Conservation (phyloP, 2,329 filamentous ascomycete species). For the Daldinia sp. region DNA sequence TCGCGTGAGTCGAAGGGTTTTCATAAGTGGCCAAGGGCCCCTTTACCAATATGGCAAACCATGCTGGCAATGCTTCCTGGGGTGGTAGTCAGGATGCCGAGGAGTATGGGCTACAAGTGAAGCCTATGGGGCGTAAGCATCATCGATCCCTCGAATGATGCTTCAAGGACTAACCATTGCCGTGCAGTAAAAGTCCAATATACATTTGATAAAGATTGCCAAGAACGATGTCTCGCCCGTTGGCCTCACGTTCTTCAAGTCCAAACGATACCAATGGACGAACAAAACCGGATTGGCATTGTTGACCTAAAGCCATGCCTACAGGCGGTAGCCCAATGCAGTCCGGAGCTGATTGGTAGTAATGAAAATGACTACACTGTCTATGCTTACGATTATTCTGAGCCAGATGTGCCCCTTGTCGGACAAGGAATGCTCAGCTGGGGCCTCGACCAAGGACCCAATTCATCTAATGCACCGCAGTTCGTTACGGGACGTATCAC, state of each 20-base stretch:
- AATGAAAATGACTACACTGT: slow-evolving; percentile 89
- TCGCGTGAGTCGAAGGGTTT: slow-evolving; percentile 6
- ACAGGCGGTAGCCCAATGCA: slow-evolving; percentile 80
- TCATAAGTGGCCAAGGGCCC: slow-evolving; percentile 13
- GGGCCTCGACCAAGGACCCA: slow-evolving; percentile 67
- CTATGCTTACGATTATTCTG: slow-evolving; percentile 96
- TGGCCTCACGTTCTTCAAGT: slow-evolving; percentile 83
- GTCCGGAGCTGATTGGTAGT: slow-evolving; percentile 84
- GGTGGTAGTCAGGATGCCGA: slow-evolving; percentile 49
- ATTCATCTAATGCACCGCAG: slow-evolving; percentile 58
- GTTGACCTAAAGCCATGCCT: slow-evolving; percentile 90
- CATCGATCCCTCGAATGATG: slow-evolving; percentile 14
- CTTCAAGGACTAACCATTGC: slow-evolving; percentile 42
- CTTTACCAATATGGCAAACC: slow-evolving; percentile 45
- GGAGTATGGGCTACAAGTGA: slow-evolving; percentile 67
- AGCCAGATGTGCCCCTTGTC: slow-evolving; percentile 91
- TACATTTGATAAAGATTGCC: slow-evolving; percentile 90
- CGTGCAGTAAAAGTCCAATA: slow-evolving; percentile 91
- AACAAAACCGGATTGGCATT: slow-evolving; percentile 83
- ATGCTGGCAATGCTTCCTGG: slow-evolving; percentile 49
- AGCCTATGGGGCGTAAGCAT: slow-evolving; percentile 75
- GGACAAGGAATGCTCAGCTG: slow-evolving; percentile 96
- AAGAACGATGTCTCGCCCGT: slow-evolving; percentile 89
- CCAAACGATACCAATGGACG: slow-evolving; percentile 84
- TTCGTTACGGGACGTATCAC: slow-evolving; percentile 91